These are phyloP conservation scores for Caloboletus firmus DNA, from an alignment of 1,284 basidiomycete species.

Conservation along the genomic window DNA sequence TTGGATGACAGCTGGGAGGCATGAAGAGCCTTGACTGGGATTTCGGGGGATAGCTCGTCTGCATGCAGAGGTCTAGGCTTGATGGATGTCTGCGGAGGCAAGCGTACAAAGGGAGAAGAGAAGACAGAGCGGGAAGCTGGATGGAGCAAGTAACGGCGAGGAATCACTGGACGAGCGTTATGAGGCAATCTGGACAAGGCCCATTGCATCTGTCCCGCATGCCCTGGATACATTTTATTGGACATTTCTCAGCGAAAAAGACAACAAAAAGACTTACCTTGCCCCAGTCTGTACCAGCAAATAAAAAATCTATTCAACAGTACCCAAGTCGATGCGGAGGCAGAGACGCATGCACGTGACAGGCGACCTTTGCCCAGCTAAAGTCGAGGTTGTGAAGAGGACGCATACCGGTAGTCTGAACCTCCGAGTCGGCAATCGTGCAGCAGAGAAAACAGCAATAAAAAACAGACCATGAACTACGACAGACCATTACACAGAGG, in stretches of 20 bases:
- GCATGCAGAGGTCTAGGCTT: neutral
- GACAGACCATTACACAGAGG: conserved; percentile 42
- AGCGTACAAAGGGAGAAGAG: conserved; percentile 3
- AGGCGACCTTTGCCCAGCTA: neutral
- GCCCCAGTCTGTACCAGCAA: neutral
- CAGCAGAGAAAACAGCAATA: neutral
- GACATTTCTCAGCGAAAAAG: neutral
- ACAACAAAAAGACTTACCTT: conserved; percentile 14
- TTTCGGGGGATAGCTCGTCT: neutral
- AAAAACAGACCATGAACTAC: conserved; percentile 44
- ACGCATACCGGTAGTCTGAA: neutral
- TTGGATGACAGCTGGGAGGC: neutral
- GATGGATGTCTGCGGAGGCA: conserved; percentile 4
- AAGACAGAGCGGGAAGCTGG: conserved; percentile 6
- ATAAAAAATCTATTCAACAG: neutral
- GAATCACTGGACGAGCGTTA: conserved; percentile 19
- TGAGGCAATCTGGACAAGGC: conserved; percentile 50
- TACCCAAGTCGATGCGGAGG: neutral
- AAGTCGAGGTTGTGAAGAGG: neutral
- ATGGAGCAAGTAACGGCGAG: neutral
- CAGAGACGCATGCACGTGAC: conserved; percentile 22
- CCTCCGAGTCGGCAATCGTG: conserved; percentile 1
- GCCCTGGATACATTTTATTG: conserved; percentile 29
- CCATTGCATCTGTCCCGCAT: conserved; percentile 67
- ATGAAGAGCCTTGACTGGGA: neutral